phyloP scores from a whole-genome alignment of 306 rosid species.

The Vigna radiata region DNA sequence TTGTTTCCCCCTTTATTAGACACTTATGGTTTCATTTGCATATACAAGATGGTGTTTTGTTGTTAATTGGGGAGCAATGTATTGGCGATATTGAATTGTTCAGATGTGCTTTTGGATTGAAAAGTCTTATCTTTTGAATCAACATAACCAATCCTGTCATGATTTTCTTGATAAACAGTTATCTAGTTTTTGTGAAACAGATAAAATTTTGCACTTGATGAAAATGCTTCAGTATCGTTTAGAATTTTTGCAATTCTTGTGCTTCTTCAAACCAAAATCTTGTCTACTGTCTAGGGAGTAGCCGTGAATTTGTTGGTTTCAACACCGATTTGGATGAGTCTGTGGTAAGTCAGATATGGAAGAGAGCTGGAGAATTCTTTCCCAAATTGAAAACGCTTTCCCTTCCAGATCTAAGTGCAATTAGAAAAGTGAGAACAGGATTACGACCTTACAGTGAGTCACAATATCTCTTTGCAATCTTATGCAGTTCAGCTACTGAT shows the following conservation, averaged over 20 bases:
- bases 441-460: slow-evolving; percentile 90
- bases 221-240: slow-evolving; percentile 20
- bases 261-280: slow-evolving; percentile 21
- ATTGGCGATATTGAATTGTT: not conserved
- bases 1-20: not conserved
- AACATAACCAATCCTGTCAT: not conserved
- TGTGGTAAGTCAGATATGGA: slow-evolving; percentile 72
- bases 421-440: slow-evolving; percentile 81
- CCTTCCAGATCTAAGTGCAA: slow-evolving; percentile 61
- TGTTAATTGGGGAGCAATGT: not conserved
- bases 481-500: slow-evolving; percentile 1
- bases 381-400: slow-evolving; percentile 65
- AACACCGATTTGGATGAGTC: slow-evolving; percentile 71
- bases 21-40: not conserved
- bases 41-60: not conserved
- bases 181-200: not conserved
- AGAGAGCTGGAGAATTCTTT: slow-evolving; percentile 75
- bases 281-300: slow-evolving; percentile 66
- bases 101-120: not conserved
- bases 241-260: slow-evolving; percentile 13
- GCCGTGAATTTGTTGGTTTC: slow-evolving; percentile 90
- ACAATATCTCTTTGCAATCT: slow-evolving; percentile 36
- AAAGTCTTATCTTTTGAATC: not conserved
- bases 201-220: slow-evolving; percentile 8
- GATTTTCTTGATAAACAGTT: not conserved